Conservation (phyloP, 495 filamentous ascomycete genomes). For the Tuber brumale region DNA sequence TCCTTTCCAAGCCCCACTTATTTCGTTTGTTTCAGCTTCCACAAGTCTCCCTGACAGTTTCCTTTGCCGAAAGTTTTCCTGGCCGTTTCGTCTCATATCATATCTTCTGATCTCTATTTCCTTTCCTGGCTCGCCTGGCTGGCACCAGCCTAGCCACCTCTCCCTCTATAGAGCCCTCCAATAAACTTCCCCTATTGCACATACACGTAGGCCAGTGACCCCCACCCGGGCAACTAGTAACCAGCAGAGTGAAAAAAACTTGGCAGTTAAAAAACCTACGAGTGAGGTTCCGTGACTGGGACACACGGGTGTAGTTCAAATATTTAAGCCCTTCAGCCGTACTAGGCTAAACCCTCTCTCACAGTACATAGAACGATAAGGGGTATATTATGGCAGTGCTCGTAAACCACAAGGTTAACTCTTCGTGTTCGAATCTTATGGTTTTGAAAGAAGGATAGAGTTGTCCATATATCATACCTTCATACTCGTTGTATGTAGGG, state of each 20-base stretch:
- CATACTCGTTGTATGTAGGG: neutral
- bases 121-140: neutral
- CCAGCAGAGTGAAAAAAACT: neutral
- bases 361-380: neutral
- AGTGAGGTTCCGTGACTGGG: neutral
- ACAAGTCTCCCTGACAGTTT: conserved; percentile 18
- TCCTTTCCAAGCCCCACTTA: neutral
- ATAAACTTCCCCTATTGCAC: neutral
- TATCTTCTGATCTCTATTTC: neutral
- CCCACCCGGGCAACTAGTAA: neutral
- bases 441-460: neutral
- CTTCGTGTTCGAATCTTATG: neutral
- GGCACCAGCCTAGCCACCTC: neutral
- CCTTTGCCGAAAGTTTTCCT: neutral
- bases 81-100: neutral
- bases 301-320: neutral
- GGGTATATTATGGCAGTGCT: neutral
- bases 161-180: neutral
- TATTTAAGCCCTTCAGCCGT: neutral
- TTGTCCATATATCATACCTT: neutral
- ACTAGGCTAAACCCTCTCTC: neutral
- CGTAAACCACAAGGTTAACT: neutral
- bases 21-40: neutral
- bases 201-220: neutral
- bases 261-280: neutral